Evolutionary conservation across 2,329 filamentous ascomycete species (phyloP), one percentile per base, ranked within the genome.

Genomic region (Lachnellula subtilissima): DNA sequence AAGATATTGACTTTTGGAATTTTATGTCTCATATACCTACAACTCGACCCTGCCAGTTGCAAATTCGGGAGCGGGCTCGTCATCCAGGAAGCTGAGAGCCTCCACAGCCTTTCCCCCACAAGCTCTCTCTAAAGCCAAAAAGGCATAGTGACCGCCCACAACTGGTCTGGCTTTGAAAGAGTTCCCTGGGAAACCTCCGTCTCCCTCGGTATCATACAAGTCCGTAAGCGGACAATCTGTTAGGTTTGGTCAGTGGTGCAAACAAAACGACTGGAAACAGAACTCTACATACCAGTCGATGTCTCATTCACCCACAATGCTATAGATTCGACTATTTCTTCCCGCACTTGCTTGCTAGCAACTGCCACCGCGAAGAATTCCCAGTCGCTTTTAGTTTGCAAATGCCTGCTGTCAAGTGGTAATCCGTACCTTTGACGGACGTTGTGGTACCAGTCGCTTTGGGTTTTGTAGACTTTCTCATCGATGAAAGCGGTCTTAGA

Each of bases 361-460:
- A 95, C 87, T 1, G 90, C 88, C 48, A 91, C 90, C 0, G 89
- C 88, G 71, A 94, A 92, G 70, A 95, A 91, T 65, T 94, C 87
- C 91, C 91, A 96, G 73, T 96, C 91, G 32, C 87, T 91, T 74
- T 96, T 96, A 36, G 89, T 87, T 71, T 94, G 94, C 3, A 93
- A 72, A 71, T 94, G 89, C 45, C 91, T 83, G 63, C 82, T 88
- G 72, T 96, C 91, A 7, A 96, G 80, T 0, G 91, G 90, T 3
- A 96, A 74, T 1, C 91, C 91, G 70, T 93, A 95, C 65, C 82
- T 85, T 70, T 95, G 89, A 62, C 89, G 82, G 9, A 93, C 89
- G 14, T 82, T 79, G 60, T 82, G 78, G 74, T 95, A 96, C 89
- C 88, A 95, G 56, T 85, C 78, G 48, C 87, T 91, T 69, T 95